These are phyloP conservation scores for Phragmites australis DNA, from an alignment of 176 grass and related monocot species.

Conservation along the genomic window DNA sequence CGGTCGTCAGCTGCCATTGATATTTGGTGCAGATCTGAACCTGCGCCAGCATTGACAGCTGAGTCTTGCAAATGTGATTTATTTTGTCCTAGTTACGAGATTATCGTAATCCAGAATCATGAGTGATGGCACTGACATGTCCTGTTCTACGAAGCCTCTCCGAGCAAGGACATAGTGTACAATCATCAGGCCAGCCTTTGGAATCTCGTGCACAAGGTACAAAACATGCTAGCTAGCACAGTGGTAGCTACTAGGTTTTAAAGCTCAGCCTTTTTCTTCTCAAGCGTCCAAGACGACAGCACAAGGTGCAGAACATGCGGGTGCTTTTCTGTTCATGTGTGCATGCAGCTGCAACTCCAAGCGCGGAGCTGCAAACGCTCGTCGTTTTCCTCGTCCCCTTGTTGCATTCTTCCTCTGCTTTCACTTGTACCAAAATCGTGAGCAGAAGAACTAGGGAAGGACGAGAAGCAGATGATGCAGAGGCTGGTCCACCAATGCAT, in stretches of 20 bases:
- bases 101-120: no score
- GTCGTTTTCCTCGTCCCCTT: no score
- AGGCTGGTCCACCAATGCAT: neutral
- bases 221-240: neutral
- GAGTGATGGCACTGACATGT: no score
- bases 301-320: neutral
- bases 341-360: no score
- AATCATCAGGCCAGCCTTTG: neutral
- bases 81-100: neutral
- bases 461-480: neutral
- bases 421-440: no score
- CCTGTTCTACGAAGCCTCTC: neutral
- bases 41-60: neutral
- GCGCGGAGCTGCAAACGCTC: no score
- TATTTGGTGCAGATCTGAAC: no score
- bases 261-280: no score
- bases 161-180: neutral
- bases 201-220: conserved; percentile 12
- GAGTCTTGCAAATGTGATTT: neutral
- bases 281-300: neutral
- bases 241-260: no score
- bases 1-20: no score
- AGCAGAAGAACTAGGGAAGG: no score
- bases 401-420: no score
- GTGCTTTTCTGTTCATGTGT: neutral